These are phyloP conservation scores for Sisymbrium altissimum DNA, from an alignment of 345 rosid genomes.

Conservation along the genomic window DNA sequence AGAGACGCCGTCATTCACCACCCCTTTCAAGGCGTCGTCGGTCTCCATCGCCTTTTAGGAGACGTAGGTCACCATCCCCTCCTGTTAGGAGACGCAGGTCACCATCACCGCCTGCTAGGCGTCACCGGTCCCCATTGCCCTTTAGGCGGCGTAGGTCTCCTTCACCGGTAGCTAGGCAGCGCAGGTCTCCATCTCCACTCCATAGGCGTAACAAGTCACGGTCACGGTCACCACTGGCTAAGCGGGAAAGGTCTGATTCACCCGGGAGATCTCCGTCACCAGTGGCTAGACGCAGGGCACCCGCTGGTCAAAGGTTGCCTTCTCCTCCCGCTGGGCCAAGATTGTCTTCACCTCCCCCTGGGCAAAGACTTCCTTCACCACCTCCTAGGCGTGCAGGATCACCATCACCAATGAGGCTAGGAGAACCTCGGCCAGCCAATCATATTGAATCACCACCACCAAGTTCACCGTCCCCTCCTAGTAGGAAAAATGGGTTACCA, in stretches of 20 bases:
- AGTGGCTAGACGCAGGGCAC: conserved; percentile 6
- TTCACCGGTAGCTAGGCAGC: conserved; percentile 24
- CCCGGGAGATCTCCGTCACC: conserved; percentile 32
- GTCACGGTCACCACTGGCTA: conserved; percentile 29
- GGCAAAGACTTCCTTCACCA: conserved; percentile 26
- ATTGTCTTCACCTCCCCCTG: conserved; percentile 17
- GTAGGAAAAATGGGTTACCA: conserved; percentile 15
- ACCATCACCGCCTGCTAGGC: conserved; percentile 37
- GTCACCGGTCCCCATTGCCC: conserved; percentile 35
- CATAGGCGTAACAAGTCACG: conserved; percentile 38
- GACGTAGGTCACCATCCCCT: conserved; percentile 36
- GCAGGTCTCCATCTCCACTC: conserved; percentile 34
- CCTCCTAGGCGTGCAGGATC: conserved; percentile 34
- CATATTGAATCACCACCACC: conserved; percentile 39
- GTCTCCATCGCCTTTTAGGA: conserved; percentile 40
- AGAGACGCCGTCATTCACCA: conserved; percentile 39
- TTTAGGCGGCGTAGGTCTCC: conserved; percentile 29
- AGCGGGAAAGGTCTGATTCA: conserved; percentile 28
- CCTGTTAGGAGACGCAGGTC: conserved; percentile 38
- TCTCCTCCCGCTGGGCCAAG: conserved; percentile 19
- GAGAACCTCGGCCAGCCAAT: conserved; percentile 1
- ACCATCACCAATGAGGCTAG: conserved; percentile 36
- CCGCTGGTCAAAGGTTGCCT: conserved; percentile 1
- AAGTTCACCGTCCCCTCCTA: conserved; percentile 38
- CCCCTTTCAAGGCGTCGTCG: conserved; percentile 39